Base-by-base conservation (phyloP, 345 rosid species). In the Clausena lansium region DNA sequence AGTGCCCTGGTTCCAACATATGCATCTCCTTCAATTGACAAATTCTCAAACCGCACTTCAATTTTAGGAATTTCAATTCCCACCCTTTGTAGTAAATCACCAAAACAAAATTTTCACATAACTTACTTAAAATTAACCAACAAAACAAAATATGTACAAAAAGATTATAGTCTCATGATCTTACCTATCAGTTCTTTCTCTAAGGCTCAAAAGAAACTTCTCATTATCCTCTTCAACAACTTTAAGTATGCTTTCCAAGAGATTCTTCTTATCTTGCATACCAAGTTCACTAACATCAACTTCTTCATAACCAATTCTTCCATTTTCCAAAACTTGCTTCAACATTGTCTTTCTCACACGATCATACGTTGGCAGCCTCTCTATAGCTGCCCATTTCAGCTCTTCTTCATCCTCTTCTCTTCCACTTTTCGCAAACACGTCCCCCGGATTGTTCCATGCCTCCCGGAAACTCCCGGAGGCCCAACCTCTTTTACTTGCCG, bases 181-280 rank as follows among this genome's bases (percentile, higher is more conserved):
- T 41, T 19, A 90, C 92, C 88, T 87, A 17, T 90, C 89, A 70
- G 81, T 90, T 25, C 91, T 86, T n/a, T 83, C 86, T 32, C 91
- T 78, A 24, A 88, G 81, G 39, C 84, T 71, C 11, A 41, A 76
- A 19, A 90, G 83, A 45, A 90, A 85, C 67, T 76, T 85, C 80
- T 86, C 91, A 54, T 90, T 90, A 61, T 88, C 94, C 25, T 87
- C 87, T 70, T 90, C 94, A 55, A 81, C 91, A 72, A 87, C 88
- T 68, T 83, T 86, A 24, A 88, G 72, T 45, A 88, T 41, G 20
- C 81, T 87, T 68, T 83, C 88, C 73, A 90, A 74, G 24, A 88
- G 24, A 32, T 74, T 77, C 32, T 69, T 80, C 88, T 82, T 88
- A 36, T 88, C 80, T 8, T 79, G 79, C 72, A 81, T 36, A 2